Base-by-base conservation (phyloP, 768 basidiomycete genomes). In the Mycena venus region DNA sequence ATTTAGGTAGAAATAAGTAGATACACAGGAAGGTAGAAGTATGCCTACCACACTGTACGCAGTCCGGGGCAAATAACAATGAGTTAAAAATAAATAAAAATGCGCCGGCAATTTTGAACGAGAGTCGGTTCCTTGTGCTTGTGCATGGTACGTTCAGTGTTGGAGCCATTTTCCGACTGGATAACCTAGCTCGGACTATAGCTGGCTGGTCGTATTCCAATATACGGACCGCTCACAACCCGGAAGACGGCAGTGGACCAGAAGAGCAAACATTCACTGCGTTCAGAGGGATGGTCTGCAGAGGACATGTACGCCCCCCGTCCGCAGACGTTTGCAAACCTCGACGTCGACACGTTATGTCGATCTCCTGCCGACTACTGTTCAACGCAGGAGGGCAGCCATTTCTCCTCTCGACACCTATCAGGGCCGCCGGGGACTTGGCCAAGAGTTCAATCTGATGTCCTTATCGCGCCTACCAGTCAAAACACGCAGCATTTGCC, bases 171-270 rank as follows among this genome's bases (percentile, higher is more conserved):
- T 10, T 58, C 23, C 8, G 6, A 17, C 31, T 31, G 8, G 15
- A 17, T 32, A 19, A 34, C 7, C 17, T 1, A 27, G n/a, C 56
- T 36, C n/a, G n/a, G n/a, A n/a, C n/a, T n/a, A n/a, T 34, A 61
- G 60, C 44, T 29, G 60, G 60, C 60, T 61, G 60, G 60, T 61
- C 60, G 15, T 61, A 42, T 61, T 29, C 25, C 1, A 61, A 61
- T 40, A 36, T 29, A 9, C 60, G 38, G 7, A 9, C 14, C 2
- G 14, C 59, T 32, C 29, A 12, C 42, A 34, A n/a, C 21, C 19
- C 63, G 3, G 63, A 65, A n/a, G 63, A 65, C n/a, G 63, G 63
- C 23, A 10, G 32, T n/a, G 63, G 15, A 15, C 47, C 21, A 11
- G 19, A 31, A 65, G 15, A 65, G 7, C 63, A 47, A 32, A 65